These are phyloP conservation scores for Collybiopsis confluens DNA, from an alignment of 768 basidiomycete genomes.

Conservation along the genomic window DNA sequence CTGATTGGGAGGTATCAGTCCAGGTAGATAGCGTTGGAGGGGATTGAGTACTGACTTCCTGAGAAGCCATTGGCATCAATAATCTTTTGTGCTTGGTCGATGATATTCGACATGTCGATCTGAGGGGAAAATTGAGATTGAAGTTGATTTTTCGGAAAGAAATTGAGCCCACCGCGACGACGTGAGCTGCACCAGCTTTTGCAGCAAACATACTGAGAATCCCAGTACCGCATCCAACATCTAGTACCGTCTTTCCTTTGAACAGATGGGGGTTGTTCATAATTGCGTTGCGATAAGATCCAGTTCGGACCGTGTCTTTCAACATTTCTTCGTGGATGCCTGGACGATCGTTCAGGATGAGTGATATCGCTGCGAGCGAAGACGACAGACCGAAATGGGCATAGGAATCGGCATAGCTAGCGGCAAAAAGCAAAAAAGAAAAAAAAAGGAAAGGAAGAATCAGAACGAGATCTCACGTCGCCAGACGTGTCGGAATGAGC, in stretches of 20 bases:
- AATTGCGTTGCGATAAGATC: slow-evolving; percentile 93
- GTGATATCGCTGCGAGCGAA: slow-evolving; percentile 4
- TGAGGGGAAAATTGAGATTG: slow-evolving; percentile 25
- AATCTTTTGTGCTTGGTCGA: slow-evolving; percentile 98
- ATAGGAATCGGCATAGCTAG: slow-evolving; percentile 92
- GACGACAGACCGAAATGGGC: slow-evolving; percentile 76
- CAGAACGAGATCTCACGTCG: slow-evolving; percentile 27
- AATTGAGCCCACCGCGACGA: slow-evolving; percentile 71
- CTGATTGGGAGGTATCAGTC: slow-evolving; percentile 33
- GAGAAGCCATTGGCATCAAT: slow-evolving; percentile 95
- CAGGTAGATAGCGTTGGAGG: slow-evolving; percentile 9
- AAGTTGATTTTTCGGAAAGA: slow-evolving; percentile 3
- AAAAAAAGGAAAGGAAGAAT: slow-evolving; percentile 35
- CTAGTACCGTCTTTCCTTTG: slow-evolving; percentile 94
- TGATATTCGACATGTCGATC: slow-evolving; percentile 99
- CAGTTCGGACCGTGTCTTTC: slow-evolving; percentile 93
- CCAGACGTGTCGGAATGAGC: slow-evolving; percentile 29
- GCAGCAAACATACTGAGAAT: slow-evolving; percentile 98
- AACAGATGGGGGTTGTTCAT: slow-evolving; percentile 92
- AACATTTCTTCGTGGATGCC: slow-evolving; percentile 99
- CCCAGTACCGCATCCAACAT: slow-evolving; percentile 98
- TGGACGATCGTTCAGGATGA: slow-evolving; percentile 25
- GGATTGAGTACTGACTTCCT: slow-evolving; percentile 61
- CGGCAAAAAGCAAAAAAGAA: slow-evolving; percentile 19
- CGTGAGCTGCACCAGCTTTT: slow-evolving; percentile 90